Evolutionary conservation across 495 filamentous ascomycete species (phyloP), one percentile per base, ranked within the genome.

Genomic region (Lasiosphaeria ovina): DNA sequence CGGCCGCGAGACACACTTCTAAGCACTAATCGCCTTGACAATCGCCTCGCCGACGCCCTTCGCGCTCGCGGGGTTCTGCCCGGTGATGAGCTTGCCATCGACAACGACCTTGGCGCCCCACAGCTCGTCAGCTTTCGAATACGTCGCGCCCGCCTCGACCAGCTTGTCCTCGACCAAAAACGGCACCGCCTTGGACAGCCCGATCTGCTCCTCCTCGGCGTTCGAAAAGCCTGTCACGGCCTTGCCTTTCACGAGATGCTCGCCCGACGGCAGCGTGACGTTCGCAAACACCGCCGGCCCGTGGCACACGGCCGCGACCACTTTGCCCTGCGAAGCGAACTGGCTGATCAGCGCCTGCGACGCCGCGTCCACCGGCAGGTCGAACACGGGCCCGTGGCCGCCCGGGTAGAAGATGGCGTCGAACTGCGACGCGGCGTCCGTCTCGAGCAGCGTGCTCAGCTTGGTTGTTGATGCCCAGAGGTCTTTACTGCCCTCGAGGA

Each of bases 311-410:
- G 86, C 86, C 0, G 83, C 66, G 0, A 91, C 80, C 35, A 84
- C 75, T 66, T 89, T 89, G 17, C 82, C 83, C 33, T 81, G 77
- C 0, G 67, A 72, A 3, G 76, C 81, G 71, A 92, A 91, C 66
- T 88, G 78, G 56, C 76, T 70, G 64, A 87, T 83, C 0, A 91
- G 68, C 3, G 77, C 66, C 54, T 86, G 77, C 24, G 81, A 85
- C 35, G 70, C 72, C 1, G 69, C 44, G 69, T 86, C 79, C 9
- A 61, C 66, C 33, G 77, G 76, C 1, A 90, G 78, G 63, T 90
- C 89, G 70, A 84, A 91, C 86, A 91, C 89, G 61, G 89, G 88
- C n/a, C 89, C 89, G 72, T 91, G 86, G 32, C 89, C 89, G 63
- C 89, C 89, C 11, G 89, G 87, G 70, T 82, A 90, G 71, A 87